These are phyloP conservation scores for Rhododendron simsii DNA, from an alignment of 148 eudicot genomes.

Conservation along the genomic window DNA sequence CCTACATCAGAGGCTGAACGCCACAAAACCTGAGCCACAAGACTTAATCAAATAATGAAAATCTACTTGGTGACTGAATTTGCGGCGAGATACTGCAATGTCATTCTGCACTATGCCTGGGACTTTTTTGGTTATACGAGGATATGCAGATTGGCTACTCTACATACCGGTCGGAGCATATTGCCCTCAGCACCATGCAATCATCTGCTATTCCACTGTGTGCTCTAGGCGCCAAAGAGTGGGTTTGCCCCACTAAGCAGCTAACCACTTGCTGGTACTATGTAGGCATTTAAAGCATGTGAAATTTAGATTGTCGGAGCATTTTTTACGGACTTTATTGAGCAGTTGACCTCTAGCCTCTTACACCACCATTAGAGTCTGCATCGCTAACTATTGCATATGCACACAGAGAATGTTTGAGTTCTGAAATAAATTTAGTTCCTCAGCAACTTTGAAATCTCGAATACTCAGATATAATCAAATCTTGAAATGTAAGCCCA, in stretches of 20 bases:
- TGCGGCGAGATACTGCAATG: neutral
- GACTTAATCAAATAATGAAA: neutral
- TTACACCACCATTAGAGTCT: neutral
- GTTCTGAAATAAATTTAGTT: neutral
- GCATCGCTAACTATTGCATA: neutral
- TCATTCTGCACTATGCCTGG: neutral
- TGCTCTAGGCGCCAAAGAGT: neutral
- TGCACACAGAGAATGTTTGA: neutral
- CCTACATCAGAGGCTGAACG: neutral
- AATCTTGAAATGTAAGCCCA: neutral
- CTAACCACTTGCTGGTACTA: too few species aligned
- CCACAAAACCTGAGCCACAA: neutral
- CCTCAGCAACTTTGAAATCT: neutral
- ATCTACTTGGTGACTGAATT: neutral
- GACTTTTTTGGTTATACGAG: neutral
- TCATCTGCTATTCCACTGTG: neutral
- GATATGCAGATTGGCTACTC: neutral
- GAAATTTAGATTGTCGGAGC: neutral
- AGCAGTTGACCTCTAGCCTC: neutral
- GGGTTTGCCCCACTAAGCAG: too few species aligned
- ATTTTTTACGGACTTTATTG: neutral
- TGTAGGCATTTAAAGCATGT: neutral
- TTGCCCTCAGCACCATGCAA: neutral
- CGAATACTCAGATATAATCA: neutral
- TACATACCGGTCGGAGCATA: neutral